Base-by-base conservation (phyloP, 2,329 filamentous ascomycete genomes). In the Aspergillus tanneri region DNA sequence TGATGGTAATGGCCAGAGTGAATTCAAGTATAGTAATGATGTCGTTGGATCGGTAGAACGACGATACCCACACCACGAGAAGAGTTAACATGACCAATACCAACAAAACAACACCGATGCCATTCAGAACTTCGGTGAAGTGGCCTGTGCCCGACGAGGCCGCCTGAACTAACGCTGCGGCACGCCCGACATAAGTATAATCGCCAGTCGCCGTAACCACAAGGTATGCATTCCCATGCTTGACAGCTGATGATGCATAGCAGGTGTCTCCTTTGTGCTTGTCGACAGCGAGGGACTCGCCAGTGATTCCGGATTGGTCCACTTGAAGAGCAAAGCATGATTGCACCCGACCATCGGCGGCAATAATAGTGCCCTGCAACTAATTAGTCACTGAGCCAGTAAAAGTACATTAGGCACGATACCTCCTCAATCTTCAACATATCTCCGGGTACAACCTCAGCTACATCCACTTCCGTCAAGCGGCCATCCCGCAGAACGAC, bases 281-380 rank as follows among this genome's bases (percentile, higher is more conserved):
- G 75, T 95, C 89, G 59, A 93, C 89, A 59, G 90, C 89, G 51
- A 95, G 84, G 57, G 90, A 95, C 75, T 96, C 90, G 61, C 90
- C 90, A 50, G 90, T 95, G 68, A 95, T 90, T 69, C 88, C 84
- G 52, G 90, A 95, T 77, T 95, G 90, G 72, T 96, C 90, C 56
- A 95, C 86, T 75, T 95, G 90, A 53, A 90, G 90, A 52, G 88
- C 86, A 68, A 86, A 84, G 61, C 91, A 86, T 63, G 88, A 90
- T 55, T 93, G 84, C 62, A 95, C 86, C 58, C 86, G 86, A 60
- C 90, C 90, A 72, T 96, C 90, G 58, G 90, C 90, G 55, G 90
- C 88, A 60, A 95, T 88, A 61, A 95, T 95, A 55, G 88, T 92
- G 73, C 90, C 90, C 81, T 75, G 39, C 45, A 36, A 16, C 18